Percentiles rank a stretch among this genome's conserved stretches.
These are phyloP conservation scores for Lagenidium giganteum DNA, from an alignment of 352 stramenopile species.

Conservation along the genomic window DNA sequence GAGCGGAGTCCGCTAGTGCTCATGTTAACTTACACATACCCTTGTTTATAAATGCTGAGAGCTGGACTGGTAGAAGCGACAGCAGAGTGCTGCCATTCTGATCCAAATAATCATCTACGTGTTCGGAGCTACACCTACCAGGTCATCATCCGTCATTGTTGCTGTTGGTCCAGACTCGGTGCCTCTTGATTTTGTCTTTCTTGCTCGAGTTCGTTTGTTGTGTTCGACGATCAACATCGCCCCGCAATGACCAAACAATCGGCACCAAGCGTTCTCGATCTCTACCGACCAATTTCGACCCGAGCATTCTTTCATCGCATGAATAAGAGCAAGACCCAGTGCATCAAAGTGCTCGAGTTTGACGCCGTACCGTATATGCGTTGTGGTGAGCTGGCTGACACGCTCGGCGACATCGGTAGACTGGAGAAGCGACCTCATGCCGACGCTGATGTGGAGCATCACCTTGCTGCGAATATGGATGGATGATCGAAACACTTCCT, in stretches of 20 bases:
- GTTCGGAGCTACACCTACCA: no score
- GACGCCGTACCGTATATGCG: conserved; percentile 81
- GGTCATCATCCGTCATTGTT: no score
- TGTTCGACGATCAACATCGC: conserved; percentile 24
- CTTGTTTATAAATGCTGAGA: no score
- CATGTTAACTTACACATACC: no score
- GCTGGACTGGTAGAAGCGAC: no score
- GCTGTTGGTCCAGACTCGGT: no score
- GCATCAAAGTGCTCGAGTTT: conserved; percentile 85
- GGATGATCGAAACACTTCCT: conserved; percentile 39
- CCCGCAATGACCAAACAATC: conserved; percentile 33
- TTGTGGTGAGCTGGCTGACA: conserved; percentile 58
- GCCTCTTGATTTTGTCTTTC: no score
- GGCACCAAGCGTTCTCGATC: conserved; percentile 33
- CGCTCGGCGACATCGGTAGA: conserved; percentile 56
- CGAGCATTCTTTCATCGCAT: conserved; percentile 51
- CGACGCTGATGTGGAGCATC: conserved; percentile 83
- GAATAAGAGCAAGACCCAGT: conserved; percentile 84
- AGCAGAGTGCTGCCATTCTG: no score
- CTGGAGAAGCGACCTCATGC: conserved; percentile 33
- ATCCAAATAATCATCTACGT: no score
- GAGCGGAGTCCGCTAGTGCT: no score
- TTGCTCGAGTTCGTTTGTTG: no score
- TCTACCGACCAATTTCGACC: conserved; percentile 31
- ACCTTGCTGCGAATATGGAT: conserved; percentile 75